phyloP scores from a whole-genome alignment of 2,329 filamentous ascomycete genomes.

The Penicillium verrucosum region DNA sequence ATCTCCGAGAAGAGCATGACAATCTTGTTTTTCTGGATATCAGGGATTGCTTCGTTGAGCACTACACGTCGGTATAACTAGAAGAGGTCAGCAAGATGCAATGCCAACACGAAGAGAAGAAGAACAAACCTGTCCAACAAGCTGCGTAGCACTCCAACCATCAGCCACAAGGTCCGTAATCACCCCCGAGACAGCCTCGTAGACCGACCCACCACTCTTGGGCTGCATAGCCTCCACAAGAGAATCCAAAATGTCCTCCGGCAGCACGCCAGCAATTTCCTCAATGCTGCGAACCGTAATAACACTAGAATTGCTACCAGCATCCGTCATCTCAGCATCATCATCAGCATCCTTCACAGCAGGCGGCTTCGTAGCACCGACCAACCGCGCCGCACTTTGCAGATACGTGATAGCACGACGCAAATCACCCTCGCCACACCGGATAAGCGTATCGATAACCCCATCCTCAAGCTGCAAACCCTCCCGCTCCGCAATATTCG shows the following conservation, averaged over 20 bases:
- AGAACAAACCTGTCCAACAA: conserved; percentile 68
- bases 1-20: conserved; percentile 86
- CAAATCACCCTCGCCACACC: conserved; percentile 88
- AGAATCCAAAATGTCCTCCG: conserved; percentile 65
- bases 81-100: conserved; percentile 2
- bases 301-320: conserved; percentile 48
- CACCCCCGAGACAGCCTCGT: conserved; percentile 70
- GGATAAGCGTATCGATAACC: conserved; percentile 77
- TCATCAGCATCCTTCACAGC: conserved; percentile 48
- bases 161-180: conserved; percentile 92
- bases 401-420: conserved; percentile 94
- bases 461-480: conserved; percentile 72
- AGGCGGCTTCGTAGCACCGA: conserved; percentile 59
- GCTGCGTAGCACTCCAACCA: conserved; percentile 91
- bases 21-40: conserved; percentile 86
- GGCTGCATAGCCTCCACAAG: conserved; percentile 76
- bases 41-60: conserved; percentile 77
- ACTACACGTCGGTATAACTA: conserved; percentile 70
- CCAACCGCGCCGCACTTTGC: conserved; percentile 87
- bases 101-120: neutral
- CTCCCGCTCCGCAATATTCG: conserved; percentile 78
- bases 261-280: conserved; percentile 95
- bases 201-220: conserved; percentile 60
- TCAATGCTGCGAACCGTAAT: conserved; percentile 80
- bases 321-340: conserved; percentile 61